Evolutionary conservation across 148 eudicot species (phyloP).

Genomic region (Agrostemma githago): DNA sequence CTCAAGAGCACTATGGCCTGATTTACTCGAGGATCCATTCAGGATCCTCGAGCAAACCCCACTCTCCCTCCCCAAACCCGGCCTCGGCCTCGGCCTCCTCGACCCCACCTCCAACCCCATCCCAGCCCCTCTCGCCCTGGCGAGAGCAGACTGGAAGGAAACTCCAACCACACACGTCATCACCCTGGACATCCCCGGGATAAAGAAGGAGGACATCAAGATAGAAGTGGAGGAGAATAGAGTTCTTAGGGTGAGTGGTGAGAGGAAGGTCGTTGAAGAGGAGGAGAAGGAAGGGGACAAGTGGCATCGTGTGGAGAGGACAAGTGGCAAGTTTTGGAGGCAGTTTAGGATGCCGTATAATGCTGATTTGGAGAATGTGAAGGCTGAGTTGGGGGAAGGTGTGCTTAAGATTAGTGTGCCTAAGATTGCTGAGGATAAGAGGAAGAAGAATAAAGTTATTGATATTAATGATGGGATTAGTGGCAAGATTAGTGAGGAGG

Average conservation of each 20-base stretch:
- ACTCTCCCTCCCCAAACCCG: slow-evolving; percentile 30
- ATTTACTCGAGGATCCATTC: slow-evolving; percentile 44
- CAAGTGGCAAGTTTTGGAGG: slow-evolving; percentile 58
- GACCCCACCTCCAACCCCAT: not conserved
- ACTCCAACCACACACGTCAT: slow-evolving; percentile 42
- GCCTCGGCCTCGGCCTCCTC: slow-evolving; percentile 5
- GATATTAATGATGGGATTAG: slow-evolving; percentile 25
- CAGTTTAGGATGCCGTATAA: slow-evolving; percentile 57
- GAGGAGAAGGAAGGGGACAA: slow-evolving; percentile 45
- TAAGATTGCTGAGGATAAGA: slow-evolving; percentile 52
- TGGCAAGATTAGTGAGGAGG: slow-evolving; percentile 15
- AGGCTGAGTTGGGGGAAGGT: slow-evolving; percentile 47
- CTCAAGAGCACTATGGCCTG: slow-evolving; percentile 36
- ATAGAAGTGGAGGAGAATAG: slow-evolving; percentile 62
- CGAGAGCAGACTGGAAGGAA: slow-evolving; percentile 73
- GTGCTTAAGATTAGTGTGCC: slow-evolving; percentile 54
- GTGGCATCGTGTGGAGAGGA: slow-evolving; percentile 67
- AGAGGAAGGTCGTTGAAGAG: slow-evolving; percentile 43
- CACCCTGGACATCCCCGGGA: slow-evolving; percentile 55
- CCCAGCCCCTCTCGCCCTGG: slow-evolving; percentile 36
- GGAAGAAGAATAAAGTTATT: slow-evolving; percentile 43
- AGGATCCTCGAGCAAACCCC: slow-evolving; percentile 58
- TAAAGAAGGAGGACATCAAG: slow-evolving; percentile 49
- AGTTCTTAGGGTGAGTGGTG: slow-evolving; percentile 61
- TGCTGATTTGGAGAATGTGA: slow-evolving; percentile 48